phyloP scores from a whole-genome alignment of 2,329 filamentous ascomycete species.

The Fusarium mangiferae region DNA sequence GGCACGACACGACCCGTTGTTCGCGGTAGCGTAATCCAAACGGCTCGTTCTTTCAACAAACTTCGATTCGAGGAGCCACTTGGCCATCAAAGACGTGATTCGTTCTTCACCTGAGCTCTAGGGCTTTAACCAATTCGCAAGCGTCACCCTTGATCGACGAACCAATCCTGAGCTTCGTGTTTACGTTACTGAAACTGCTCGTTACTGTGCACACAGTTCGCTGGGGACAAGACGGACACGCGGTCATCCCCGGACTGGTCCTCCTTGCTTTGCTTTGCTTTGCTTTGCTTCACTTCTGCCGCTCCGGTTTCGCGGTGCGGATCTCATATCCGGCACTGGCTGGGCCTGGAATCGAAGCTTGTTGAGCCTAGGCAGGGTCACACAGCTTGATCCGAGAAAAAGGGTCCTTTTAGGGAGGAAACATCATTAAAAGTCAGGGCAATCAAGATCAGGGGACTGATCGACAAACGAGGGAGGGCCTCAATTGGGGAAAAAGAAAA shows the following conservation, averaged over 20 bases:
- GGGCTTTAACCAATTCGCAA: constrained; percentile 26
- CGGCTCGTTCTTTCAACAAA: constrained; percentile 10
- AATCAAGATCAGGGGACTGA: constrained; percentile 10
- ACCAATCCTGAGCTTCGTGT: constrained; percentile 43
- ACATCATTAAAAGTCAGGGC: constrained; percentile 1
- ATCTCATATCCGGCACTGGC: constrained; percentile 39
- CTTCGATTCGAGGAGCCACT: constrained; percentile 26
- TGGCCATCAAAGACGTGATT: constrained; percentile 35
- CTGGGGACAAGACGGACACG: constrained; percentile 39
- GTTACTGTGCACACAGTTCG: constrained; percentile 20
- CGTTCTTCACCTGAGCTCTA: constrained; percentile 24
- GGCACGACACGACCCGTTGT: constrained; percentile 42
- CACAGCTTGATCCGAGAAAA: constrained; percentile 13
- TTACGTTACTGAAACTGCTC: constrained; percentile 44
- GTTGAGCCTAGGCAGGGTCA: constrained; percentile 20
- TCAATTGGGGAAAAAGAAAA: constrained; percentile 8
- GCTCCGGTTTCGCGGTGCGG: constrained; percentile 31
- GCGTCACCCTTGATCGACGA: constrained; percentile 32
- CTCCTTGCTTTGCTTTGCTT: constrained; percentile 23
- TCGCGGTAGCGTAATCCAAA: constrained; percentile 30
- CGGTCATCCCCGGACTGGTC: constrained; percentile 40
- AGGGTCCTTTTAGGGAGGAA: constrained; percentile 19
- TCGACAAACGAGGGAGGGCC: background rate
- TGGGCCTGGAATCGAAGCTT: constrained; percentile 32
- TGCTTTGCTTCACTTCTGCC: constrained; percentile 3